Percentiles rank a stretch among this genome's conserved stretches.
These are phyloP conservation scores for Leccinum pellstonianum DNA, from an alignment of 768 basidiomycete genomes.

Conservation along the genomic window DNA sequence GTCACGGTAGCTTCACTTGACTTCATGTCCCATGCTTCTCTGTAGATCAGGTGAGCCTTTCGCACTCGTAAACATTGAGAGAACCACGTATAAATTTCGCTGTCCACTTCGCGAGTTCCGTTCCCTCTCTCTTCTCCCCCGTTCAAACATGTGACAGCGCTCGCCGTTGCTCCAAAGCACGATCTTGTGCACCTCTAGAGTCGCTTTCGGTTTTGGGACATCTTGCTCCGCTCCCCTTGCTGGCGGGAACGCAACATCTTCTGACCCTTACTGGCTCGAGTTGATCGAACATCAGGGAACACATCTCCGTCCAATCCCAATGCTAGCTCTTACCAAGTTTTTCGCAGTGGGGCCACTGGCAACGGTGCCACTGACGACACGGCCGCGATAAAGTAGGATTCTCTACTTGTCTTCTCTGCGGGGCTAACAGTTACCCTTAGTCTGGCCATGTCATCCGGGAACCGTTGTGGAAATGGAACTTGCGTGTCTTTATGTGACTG, in stretches of 20 bases:
- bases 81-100: not conserved
- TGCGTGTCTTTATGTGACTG: constrained; percentile 37
- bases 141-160: constrained; percentile 9
- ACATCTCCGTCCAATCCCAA: constrained; percentile 59
- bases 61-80: not conserved
- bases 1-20: not conserved
- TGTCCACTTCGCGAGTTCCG: constrained; percentile 32
- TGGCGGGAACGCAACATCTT: constrained; percentile 43
- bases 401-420: not conserved
- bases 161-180: constrained; percentile 12
- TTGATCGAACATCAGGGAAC: constrained; percentile 69
- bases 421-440: constrained; percentile 32
- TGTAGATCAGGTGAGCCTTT: not conserved
- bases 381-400: constrained; percentile 60
- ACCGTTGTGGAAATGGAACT: constrained; percentile 55
- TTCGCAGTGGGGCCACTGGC: constrained; percentile 65
- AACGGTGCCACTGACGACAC: constrained; percentile 77
- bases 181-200: constrained; percentile 4
- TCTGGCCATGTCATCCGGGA: constrained; percentile 58
- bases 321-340: constrained; percentile 57
- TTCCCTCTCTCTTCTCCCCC: not conserved
- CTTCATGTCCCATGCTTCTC: not conserved
- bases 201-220: constrained; percentile 39
- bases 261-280: constrained; percentile 64
- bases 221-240: constrained; percentile 48